These are phyloP conservation scores for Leptographium flavum DNA, from an alignment of 2,329 filamentous ascomycete genomes.

Conservation along the genomic window DNA sequence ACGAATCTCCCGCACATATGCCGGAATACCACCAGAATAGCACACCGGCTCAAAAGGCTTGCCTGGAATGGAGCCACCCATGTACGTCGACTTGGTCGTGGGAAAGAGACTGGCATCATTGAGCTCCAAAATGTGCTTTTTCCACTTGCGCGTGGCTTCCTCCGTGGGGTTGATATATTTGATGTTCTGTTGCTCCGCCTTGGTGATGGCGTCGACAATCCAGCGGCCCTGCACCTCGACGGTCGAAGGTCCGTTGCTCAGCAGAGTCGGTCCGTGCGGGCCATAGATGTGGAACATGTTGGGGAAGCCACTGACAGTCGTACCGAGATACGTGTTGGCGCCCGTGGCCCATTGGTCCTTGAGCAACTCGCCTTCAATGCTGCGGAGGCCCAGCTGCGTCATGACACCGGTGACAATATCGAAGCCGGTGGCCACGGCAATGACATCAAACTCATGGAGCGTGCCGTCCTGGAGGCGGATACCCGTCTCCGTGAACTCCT, in stretches of 20 bases:
- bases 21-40: slow-evolving; percentile 27
- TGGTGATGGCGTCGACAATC: slow-evolving; percentile 34
- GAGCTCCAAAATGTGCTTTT: slow-evolving; percentile 29
- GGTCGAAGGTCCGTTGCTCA: slow-evolving; percentile 40
- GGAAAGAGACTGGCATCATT: slow-evolving; percentile 33
- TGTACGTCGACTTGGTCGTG: slow-evolving; percentile 34
- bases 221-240: slow-evolving; percentile 42
- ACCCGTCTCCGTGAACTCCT: slow-evolving; percentile 25
- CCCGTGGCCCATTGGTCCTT: slow-evolving; percentile 27
- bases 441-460: slow-evolving; percentile 27
- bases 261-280: slow-evolving; percentile 38
- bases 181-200: slow-evolving; percentile 29
- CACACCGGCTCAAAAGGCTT: slow-evolving; percentile 37
- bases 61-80: slow-evolving; percentile 40
- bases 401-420: slow-evolving; percentile 22
- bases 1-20: slow-evolving; percentile 20
- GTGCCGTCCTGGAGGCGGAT: slow-evolving; percentile 25
- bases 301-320: slow-evolving; percentile 27
- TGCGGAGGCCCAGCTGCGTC: slow-evolving; percentile 29
- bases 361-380: slow-evolving; percentile 22
- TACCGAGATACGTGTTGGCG: slow-evolving; percentile 29
- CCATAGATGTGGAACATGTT: slow-evolving; percentile 42
- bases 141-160: slow-evolving; percentile 33
- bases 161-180: slow-evolving; percentile 34
- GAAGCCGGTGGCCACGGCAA: slow-evolving; percentile 31